Conservation (phyloP, 2,329 filamentous ascomycete species). For the Phyllosticta capitalensis region DNA sequence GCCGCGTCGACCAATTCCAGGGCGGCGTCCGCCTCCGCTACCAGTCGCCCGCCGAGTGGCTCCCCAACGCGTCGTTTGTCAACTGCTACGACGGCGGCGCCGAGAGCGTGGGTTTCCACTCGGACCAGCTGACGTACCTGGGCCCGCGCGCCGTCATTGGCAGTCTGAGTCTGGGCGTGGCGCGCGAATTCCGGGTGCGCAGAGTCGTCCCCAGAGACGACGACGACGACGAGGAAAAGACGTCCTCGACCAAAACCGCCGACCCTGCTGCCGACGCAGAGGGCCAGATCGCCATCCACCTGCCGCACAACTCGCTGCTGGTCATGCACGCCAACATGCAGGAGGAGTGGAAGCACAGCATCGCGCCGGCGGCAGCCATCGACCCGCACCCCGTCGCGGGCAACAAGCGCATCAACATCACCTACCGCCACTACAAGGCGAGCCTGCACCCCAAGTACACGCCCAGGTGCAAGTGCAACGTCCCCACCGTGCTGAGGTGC, state of each 20-base stretch:
- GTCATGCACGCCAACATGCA: slow-evolving; percentile 99
- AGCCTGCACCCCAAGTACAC: slow-evolving; percentile 68
- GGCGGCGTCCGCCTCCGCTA: slow-evolving; percentile 63
- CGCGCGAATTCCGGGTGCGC: slow-evolving; percentile 85
- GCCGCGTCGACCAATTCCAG: slow-evolving; percentile 57
- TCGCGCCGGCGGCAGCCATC: slow-evolving; percentile 64
- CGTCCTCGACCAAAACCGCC: slow-evolving; percentile 11
- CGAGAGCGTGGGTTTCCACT: slow-evolving; percentile 70
- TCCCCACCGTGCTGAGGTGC: slow-evolving; percentile 62
- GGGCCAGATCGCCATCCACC: slow-evolving; percentile 84
- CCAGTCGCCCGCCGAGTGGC: slow-evolving; percentile 66
- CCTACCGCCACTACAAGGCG: slow-evolving; percentile 77
- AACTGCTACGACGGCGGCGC: slow-evolving; percentile 82
- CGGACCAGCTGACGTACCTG: slow-evolving; percentile 86
- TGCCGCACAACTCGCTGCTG: slow-evolving; percentile 87
- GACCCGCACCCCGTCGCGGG: slow-evolving; percentile 77
- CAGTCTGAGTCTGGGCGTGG: slow-evolving; percentile 79
- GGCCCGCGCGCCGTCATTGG: slow-evolving; percentile 84
- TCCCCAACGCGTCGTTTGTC: slow-evolving; percentile 82
- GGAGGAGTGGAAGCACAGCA: slow-evolving; percentile 89
- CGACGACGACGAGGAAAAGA: slow-evolving; percentile 19
- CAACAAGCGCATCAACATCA: slow-evolving; percentile 81
- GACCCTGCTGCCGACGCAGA: slow-evolving; percentile 48
- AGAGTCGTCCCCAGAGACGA: slow-evolving; percentile 54
- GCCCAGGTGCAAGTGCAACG: slow-evolving; percentile 65